A percentile compares a stretch with the other conserved stretches of the same genome.
Conservation (phyloP, 495 filamentous ascomycete genomes). For the Symbiotaphrina buchneri region DNA sequence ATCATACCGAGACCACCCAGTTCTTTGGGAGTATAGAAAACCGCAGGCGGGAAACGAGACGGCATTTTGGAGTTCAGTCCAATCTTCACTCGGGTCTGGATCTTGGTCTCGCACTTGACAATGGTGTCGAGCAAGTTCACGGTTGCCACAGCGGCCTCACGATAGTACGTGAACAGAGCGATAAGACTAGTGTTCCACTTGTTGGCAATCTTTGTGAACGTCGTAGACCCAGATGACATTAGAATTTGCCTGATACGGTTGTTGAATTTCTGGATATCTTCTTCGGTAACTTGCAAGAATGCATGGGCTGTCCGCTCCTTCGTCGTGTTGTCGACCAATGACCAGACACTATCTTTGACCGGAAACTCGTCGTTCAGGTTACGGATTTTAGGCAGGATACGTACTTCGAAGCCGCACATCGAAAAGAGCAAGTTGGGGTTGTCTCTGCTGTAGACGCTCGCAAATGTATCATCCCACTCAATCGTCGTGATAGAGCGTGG, state of each 20-base stretch:
- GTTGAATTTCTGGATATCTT: conserved; percentile 98
- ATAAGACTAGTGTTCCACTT: conserved; percentile 99
- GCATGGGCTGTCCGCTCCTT: conserved; percentile 96
- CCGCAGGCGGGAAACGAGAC: conserved; percentile 92
- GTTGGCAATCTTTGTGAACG: conserved; percentile 99
- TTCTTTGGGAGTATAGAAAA: conserved; percentile 99
- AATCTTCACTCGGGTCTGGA: conserved; percentile 98
- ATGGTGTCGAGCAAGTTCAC: conserved; percentile 93
- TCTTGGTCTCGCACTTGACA: conserved; percentile 99
- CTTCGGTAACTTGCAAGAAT: conserved; percentile 94
- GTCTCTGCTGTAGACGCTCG: conserved; percentile 96
- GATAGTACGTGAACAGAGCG: conserved; percentile 98
- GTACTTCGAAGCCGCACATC: conserved; percentile 96
- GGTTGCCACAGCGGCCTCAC: conserved; percentile 93
- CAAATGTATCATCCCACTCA: conserved; percentile 98
- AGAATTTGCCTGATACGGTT: conserved; percentile 96
- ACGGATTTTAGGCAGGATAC: conserved; percentile 86
- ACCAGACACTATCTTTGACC: conserved; percentile 96
- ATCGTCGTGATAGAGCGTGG: conserved; percentile 90
- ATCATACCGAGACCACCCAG: conserved; percentile 98
- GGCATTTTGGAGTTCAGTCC: conserved; percentile 99
- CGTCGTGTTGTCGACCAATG: conserved; percentile 80
- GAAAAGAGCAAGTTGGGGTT: conserved; percentile 96
- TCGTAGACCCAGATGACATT: conserved; percentile 97
- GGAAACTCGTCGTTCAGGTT: conserved; percentile 94